Evolutionary conservation across 768 basidiomycete genomes (phyloP).

Genomic region (Fomitopsis serialis): DNA sequence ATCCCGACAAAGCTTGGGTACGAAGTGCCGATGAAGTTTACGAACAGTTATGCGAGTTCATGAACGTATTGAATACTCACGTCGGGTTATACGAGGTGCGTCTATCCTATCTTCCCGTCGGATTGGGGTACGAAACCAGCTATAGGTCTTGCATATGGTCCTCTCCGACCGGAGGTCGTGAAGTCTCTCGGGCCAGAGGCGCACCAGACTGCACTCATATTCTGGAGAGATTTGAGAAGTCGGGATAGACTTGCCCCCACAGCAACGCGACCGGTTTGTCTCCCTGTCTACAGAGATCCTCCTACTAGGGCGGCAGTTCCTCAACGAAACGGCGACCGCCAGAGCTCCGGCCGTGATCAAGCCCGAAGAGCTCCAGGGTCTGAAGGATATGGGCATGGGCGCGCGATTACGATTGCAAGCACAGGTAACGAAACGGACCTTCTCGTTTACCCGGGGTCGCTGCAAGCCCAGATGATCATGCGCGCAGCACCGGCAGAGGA

Average conservation of each 20-base stretch:
- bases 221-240: conserved; percentile 96
- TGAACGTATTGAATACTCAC: conserved; percentile 96
- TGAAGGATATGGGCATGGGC: conserved; percentile 77
- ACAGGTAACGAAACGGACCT: conserved; percentile 71
- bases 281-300: conserved; percentile 86
- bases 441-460: conserved; percentile 77
- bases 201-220: conserved; percentile 85
- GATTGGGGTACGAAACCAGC: too few species aligned
- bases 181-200: conserved; percentile 68
- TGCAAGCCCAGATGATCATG: conserved; percentile 93
- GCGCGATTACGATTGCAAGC: conserved; percentile 69
- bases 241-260: conserved; percentile 86
- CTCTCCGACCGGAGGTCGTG: conserved; percentile 63
- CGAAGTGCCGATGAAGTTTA: conserved; percentile 83
- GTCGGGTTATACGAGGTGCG: conserved; percentile 84
- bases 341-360: conserved; percentile 66
- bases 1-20: conserved; percentile 84
- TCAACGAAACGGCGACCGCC: conserved; percentile 57
- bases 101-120: conserved; percentile 16
- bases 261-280: conserved; percentile 77
- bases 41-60: conserved; percentile 90
- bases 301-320: conserved; percentile 80
- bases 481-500: conserved; percentile 82
- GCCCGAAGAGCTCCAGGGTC: conserved; percentile 61
- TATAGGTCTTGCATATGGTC: conserved; percentile 65